phyloP scores from a whole-genome alignment of 805 yeast genomes.

The Groenewaldozyma tartarivorans region DNA sequence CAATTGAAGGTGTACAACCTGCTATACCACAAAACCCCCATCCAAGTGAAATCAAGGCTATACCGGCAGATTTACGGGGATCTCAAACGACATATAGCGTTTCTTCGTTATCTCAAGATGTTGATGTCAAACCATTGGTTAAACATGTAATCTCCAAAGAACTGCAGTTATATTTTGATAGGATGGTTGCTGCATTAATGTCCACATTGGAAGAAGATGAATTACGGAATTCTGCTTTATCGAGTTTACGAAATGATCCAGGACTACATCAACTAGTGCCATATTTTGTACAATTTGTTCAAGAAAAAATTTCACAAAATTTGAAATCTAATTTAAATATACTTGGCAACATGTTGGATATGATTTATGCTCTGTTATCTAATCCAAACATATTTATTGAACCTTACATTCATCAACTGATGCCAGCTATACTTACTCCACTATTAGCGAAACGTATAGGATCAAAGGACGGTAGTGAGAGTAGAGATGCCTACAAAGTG shows the following conservation, averaged over 20 bases:
- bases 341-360: constrained; percentile 78
- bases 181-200: constrained; percentile 70
- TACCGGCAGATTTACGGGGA: constrained; percentile 76
- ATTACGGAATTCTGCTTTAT: constrained; percentile 69
- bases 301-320: constrained; percentile 89
- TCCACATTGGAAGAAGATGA: constrained; percentile 33
- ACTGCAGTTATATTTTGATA: constrained; percentile 85
- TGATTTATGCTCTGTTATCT: constrained; percentile 71
- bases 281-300: constrained; percentile 89
- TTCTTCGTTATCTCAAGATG: constrained; percentile 37
- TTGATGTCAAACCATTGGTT: constrained; percentile 77
- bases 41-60: constrained; percentile 56
- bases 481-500: constrained; percentile 43
- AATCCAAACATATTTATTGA: constrained; percentile 83
- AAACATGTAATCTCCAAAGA: constrained; percentile 94
- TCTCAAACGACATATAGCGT: constrained; percentile 60
- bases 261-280: constrained; percentile 96
- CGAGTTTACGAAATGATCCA: constrained; percentile 80
- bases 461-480: constrained; percentile 22
- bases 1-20: constrained; percentile 98
- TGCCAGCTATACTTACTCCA: constrained; percentile 92
- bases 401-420: constrained; percentile 90
- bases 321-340: constrained; percentile 54
- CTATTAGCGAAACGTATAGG: constrained; percentile 88
- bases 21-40: constrained; percentile 94